phyloP scores from a whole-genome alignment of 148 eudicot genomes.

The Suaeda aralocaspica region DNA sequence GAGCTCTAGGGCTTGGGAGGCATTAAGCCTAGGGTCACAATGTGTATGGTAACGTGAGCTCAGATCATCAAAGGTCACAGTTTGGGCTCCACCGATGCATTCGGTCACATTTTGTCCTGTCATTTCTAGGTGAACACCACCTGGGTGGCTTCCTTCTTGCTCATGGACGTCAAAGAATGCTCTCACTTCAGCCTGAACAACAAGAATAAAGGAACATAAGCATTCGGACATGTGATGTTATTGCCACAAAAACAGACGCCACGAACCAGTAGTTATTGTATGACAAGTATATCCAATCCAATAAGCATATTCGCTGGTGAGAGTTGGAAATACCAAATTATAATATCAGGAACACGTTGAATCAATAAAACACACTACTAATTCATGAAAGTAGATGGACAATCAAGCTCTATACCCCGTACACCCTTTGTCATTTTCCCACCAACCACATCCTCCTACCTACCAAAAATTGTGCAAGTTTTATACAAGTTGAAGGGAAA shows the following conservation, averaged over 20 bases:
- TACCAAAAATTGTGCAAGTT: slow-evolving; percentile 12
- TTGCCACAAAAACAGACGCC: neutral
- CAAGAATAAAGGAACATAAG: neutral
- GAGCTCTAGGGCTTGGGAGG: slow-evolving; percentile 59
- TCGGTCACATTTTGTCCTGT: slow-evolving; percentile 49
- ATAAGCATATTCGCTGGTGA: neutral
- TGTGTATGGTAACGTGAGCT: slow-evolving; percentile 56
- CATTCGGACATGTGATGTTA: neutral
- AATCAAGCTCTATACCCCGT: slow-evolving; percentile 4
- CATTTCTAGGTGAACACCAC: slow-evolving; percentile 69
- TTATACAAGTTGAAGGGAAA: too few species aligned
- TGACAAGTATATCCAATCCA: neutral
- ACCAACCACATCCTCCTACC: slow-evolving; percentile 28
- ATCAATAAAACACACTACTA: neutral
- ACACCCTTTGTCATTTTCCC: slow-evolving; percentile 14
- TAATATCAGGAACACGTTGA: neutral
- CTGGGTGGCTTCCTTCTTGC: slow-evolving; percentile 68
- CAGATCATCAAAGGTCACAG: slow-evolving; percentile 53
- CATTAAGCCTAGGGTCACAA: slow-evolving; percentile 61
- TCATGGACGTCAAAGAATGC: slow-evolving; percentile 70
- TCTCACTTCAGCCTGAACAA: slow-evolving; percentile 52
- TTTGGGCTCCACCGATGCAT: slow-evolving; percentile 54
- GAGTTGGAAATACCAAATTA: neutral
- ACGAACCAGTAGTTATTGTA: neutral
- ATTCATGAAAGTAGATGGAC: slow-evolving; percentile 6